A percentile compares a stretch with the other conserved stretches of the same genome.
Conservation (phyloP, 257 asterid species). For the Galeopsis tetrahit region DNA sequence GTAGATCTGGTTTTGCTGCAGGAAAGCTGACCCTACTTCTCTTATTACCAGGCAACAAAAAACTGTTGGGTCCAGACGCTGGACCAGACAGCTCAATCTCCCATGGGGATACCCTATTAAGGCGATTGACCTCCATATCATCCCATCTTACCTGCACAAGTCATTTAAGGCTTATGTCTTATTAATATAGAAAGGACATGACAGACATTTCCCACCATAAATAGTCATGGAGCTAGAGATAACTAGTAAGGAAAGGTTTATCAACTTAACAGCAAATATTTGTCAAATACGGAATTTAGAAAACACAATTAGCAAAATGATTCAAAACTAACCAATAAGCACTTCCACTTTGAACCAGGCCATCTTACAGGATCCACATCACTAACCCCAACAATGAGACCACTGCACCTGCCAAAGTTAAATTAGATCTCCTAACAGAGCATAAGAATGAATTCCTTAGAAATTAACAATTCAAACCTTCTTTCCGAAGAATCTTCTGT, state of each 20-base stretch:
- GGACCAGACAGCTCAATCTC: conserved; percentile 83
- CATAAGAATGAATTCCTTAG: neutral
- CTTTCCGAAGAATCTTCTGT: conserved; percentile 92
- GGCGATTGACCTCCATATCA: conserved; percentile 72
- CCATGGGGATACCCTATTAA: conserved; percentile 96
- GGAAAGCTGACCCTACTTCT: conserved; percentile 74
- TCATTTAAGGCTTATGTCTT: conserved; percentile 20
- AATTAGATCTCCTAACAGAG: conserved; percentile 22
- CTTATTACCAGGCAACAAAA: conserved; percentile 69
- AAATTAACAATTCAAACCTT: conserved; percentile 55
- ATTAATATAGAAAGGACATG: neutral
- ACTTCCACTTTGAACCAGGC: conserved; percentile 97
- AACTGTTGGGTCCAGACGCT: conserved; percentile 62
- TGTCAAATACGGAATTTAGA: neutral
- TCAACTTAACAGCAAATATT: neutral
- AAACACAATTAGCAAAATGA: neutral
- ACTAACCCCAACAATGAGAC: conserved; percentile 71
- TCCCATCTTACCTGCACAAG: conserved; percentile 94
- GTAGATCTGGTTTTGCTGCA: conserved; percentile 54
- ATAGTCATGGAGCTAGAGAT: neutral
- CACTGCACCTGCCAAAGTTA: conserved; percentile 64
- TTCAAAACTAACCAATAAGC: conserved; percentile 67
- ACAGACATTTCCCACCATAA: neutral
- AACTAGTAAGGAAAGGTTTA: conserved; percentile 1
- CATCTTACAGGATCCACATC: conserved; percentile 87